Evolutionary conservation across 2,329 filamentous ascomycete species (phyloP).

Genomic region (Colletotrichum trifolii): DNA sequence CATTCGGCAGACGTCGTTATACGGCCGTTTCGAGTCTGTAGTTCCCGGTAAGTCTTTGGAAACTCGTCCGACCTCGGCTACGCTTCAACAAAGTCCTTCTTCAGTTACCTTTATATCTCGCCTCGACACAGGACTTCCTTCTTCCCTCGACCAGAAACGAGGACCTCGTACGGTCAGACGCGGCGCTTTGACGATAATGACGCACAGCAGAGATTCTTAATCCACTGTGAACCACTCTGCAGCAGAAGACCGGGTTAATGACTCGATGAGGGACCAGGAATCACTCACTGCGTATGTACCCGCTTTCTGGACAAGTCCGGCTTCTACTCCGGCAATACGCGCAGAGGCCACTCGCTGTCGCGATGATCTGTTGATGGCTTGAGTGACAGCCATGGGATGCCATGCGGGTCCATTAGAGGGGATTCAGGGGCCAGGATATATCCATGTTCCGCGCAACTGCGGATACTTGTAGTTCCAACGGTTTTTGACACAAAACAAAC

Average conservation of each 20-base stretch:
- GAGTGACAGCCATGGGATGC: slow-evolving; percentile 1
- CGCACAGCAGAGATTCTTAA: slow-evolving; percentile 1
- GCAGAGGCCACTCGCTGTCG: slow-evolving; percentile 17
- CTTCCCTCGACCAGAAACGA: background rate
- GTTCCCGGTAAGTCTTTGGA: slow-evolving; percentile 12
- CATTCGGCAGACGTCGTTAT: too few species aligned
- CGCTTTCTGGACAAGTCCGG: slow-evolving; percentile 2
- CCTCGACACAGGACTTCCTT: background rate
- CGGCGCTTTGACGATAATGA: slow-evolving; percentile 14
- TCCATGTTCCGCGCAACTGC: too few species aligned
- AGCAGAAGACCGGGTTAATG: slow-evolving; percentile 20
- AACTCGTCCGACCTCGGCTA: slow-evolving; percentile 4
- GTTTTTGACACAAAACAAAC: slow-evolving; percentile 6
- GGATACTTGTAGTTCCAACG: slow-evolving; percentile 8
- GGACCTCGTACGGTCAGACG: background rate
- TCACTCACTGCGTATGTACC: background rate
- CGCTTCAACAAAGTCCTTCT: too few species aligned
- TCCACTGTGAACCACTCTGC: background rate
- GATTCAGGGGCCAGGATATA: too few species aligned
- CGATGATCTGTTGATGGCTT: slow-evolving; percentile 10
- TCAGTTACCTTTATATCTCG: too few species aligned
- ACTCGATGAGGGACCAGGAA: slow-evolving; percentile 1
- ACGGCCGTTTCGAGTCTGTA: too few species aligned
- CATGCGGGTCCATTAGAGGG: slow-evolving; percentile 1
- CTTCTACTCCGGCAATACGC: background rate